phyloP scores from a whole-genome alignment of 495 filamentous ascomycete species.

The Aspergillus affinis region DNA sequence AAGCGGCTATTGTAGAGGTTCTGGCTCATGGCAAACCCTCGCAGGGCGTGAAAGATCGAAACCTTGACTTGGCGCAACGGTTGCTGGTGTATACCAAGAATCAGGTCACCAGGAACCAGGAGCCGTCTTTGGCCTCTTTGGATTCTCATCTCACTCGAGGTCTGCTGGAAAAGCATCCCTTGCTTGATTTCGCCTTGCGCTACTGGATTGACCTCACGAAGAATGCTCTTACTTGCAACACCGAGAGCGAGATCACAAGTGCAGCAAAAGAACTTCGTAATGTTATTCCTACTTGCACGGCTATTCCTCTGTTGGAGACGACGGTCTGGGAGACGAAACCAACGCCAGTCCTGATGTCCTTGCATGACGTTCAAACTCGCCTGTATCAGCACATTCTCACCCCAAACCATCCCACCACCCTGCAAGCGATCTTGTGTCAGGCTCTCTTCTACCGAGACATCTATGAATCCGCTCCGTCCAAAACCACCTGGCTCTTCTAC shows the following conservation, averaged over 20 bases:
- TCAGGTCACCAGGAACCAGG: conserved; percentile 26
- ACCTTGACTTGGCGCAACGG: conserved; percentile 31
- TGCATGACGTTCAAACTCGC: conserved; percentile 29
- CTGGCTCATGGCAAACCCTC: conserved; percentile 30
- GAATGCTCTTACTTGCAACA: conserved; percentile 27
- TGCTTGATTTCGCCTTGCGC: conserved; percentile 38
- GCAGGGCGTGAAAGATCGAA: conserved; percentile 30
- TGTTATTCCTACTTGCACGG: conserved; percentile 28
- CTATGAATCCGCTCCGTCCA: neutral
- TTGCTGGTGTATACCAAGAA: conserved; percentile 33
- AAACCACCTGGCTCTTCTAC: conserved; percentile 19
- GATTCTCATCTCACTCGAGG: conserved; percentile 21
- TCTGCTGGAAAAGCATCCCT: conserved; percentile 24
- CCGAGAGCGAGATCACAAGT: conserved; percentile 23
- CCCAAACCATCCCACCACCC: conserved; percentile 22
- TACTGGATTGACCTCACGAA: conserved; percentile 38
- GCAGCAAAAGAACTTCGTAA: conserved; percentile 31
- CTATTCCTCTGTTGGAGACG: conserved; percentile 29
- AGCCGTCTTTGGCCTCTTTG: conserved; percentile 29
- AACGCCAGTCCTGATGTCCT: conserved; percentile 25
- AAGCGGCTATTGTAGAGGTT: conserved; percentile 29
- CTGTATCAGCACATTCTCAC: conserved; percentile 29
- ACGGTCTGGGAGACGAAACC: conserved; percentile 32
- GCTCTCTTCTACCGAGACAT: conserved; percentile 22
- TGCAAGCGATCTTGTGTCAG: conserved; percentile 21